These are phyloP conservation scores for Meripilus lineatus DNA, from an alignment of 1,284 basidiomycete genomes.

Conservation along the genomic window DNA sequence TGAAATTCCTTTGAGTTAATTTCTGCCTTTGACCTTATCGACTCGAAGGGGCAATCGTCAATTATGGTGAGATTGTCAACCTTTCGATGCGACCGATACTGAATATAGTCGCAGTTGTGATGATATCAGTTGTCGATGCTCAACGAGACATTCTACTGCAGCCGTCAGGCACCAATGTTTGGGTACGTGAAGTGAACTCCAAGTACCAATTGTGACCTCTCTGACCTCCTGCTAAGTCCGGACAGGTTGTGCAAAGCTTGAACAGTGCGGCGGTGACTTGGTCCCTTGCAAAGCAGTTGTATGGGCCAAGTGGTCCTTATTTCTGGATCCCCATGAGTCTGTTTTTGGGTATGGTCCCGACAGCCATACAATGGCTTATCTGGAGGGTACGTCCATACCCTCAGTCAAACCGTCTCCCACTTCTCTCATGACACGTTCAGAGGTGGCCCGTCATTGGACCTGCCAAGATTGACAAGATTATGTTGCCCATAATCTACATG, in stretches of 20 bases:
- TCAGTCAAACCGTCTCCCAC: background rate
- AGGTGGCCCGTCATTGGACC: conserved; percentile 47
- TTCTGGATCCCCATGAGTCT: conserved; percentile 49
- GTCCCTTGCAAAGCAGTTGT: conserved; percentile 57
- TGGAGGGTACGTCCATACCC: conserved; percentile 31
- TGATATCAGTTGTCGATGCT: conserved; percentile 48
- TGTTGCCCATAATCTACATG: conserved; percentile 52
- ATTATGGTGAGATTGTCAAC: conserved; percentile 23
- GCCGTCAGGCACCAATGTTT: conserved; percentile 52
- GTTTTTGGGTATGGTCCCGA: conserved; percentile 47
- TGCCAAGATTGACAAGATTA: conserved; percentile 40
- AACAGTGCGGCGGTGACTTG: conserved; percentile 65
- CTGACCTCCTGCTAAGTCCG: conserved; percentile 12
- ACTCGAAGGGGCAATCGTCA: conserved; percentile 23
- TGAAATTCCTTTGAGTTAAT: background rate
- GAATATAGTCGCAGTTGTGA: conserved; percentile 32
- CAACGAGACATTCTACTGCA: conserved; percentile 48
- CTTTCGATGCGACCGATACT: background rate
- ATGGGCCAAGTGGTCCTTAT: conserved; percentile 47
- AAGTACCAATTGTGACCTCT: too few relatives aligned
- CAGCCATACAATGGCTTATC: conserved; percentile 47
- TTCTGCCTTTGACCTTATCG: background rate
- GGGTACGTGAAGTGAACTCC: conserved; percentile 39
- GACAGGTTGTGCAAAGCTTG: conserved; percentile 20
- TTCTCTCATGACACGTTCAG: conserved; percentile 20